These are phyloP conservation scores for Verticillium nonalfalfae DNA, from an alignment of 2,329 filamentous ascomycete species.

Conservation along the genomic window DNA sequence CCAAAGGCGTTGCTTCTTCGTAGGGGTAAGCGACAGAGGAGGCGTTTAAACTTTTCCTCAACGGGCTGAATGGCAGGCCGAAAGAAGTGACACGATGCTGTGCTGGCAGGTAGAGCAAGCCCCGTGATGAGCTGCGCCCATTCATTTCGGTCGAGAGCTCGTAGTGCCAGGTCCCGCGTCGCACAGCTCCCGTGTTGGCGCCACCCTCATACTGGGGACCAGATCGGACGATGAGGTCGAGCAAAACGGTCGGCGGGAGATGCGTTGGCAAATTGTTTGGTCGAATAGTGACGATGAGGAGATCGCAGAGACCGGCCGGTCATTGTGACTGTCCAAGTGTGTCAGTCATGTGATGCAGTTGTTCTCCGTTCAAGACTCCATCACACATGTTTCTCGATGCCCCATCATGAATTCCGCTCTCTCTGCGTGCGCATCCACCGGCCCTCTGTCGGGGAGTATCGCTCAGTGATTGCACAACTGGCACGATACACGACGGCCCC, in stretches of 20 bases:
- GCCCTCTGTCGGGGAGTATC: neutral
- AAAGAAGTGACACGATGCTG: neutral
- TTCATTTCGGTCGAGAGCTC: neutral
- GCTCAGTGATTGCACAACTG: neutral
- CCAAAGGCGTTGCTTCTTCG: neutral
- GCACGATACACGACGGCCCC: neutral
- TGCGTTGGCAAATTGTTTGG: neutral
- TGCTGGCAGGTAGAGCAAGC: neutral
- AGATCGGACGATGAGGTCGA: neutral
- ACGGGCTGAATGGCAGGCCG: neutral
- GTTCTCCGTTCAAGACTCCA: neutral
- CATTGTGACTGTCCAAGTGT: neutral
- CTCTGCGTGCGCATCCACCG: neutral
- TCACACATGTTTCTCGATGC: neutral
- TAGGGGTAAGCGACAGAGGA: neutral
- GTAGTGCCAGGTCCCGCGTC: neutral
- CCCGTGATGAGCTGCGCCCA: neutral
- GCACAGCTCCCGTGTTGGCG: neutral
- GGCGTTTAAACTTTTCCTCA: neutral
- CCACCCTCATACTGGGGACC: neutral
- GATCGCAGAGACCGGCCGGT: neutral
- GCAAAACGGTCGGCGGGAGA: neutral
- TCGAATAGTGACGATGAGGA: no score
- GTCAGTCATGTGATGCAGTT: neutral
- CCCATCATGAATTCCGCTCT: neutral